These are phyloP conservation scores for Clathrospora elynae DNA, from an alignment of 2,329 filamentous ascomycete genomes.

Conservation along the genomic window DNA sequence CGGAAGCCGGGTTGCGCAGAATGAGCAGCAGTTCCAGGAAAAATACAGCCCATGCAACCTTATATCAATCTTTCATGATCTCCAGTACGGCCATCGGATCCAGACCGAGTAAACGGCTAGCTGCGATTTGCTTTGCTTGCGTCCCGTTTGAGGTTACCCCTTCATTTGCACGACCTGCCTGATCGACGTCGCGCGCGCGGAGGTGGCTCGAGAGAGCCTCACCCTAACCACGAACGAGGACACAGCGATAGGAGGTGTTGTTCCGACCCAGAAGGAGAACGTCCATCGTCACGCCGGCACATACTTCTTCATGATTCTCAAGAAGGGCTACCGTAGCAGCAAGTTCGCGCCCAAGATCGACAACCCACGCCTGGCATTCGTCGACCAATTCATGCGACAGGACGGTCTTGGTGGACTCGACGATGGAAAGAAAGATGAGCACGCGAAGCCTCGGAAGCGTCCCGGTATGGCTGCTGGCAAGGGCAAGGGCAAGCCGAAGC, in stretches of 20 bases:
- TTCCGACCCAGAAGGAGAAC: neutral
- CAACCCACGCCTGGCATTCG: slow-evolving; percentile 15
- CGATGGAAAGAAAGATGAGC: slow-evolving; percentile 4
- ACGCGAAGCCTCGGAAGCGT: slow-evolving; percentile 5
- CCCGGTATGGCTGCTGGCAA: slow-evolving; percentile 4
- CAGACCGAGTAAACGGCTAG: slow-evolving; percentile 14
- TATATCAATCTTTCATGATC: slow-evolving; percentile 11
- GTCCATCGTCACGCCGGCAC: slow-evolving; percentile 6
- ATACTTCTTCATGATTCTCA: slow-evolving; percentile 7
- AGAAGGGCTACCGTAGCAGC: slow-evolving; percentile 6
- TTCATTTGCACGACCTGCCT: slow-evolving; percentile 12
- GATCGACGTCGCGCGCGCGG: slow-evolving; percentile 11
- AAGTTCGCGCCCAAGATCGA: slow-evolving; percentile 13
- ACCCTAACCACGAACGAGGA: slow-evolving; percentile 4
- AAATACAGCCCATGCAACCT: slow-evolving; percentile 15
- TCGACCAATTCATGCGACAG: slow-evolving; percentile 13
- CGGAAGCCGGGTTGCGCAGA: neutral
- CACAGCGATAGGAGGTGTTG: slow-evolving; percentile 1
- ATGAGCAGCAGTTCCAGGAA: slow-evolving; percentile 13
- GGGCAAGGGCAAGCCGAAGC: slow-evolving; percentile 2
- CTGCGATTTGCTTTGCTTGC: slow-evolving; percentile 12
- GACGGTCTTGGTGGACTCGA: slow-evolving; percentile 12
- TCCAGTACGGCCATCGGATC: slow-evolving; percentile 13
- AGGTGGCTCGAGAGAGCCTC: slow-evolving; percentile 14
- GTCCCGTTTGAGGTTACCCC: slow-evolving; percentile 5